These are phyloP conservation scores for Takashimella koratensis DNA, from an alignment of 1,284 basidiomycete genomes.

Conservation along the genomic window DNA sequence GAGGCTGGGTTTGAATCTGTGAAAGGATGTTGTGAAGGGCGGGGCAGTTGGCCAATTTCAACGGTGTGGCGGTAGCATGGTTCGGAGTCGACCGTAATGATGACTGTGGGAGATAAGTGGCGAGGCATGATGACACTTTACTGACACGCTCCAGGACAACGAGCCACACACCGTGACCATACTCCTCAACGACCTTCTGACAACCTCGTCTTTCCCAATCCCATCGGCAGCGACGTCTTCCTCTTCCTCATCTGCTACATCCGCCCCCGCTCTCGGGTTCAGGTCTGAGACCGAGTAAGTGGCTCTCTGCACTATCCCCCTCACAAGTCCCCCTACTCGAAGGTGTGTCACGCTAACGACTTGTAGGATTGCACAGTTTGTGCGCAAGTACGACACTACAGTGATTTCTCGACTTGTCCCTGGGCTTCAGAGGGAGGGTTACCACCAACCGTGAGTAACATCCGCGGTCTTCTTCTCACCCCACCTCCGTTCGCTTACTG, in stretches of 20 bases:
- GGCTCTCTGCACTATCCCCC: constrained; percentile 8
- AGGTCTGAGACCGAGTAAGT: constrained; percentile 32
- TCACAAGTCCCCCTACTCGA: too few species aligned
- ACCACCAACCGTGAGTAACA: constrained; percentile 37
- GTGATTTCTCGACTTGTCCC: constrained; percentile 50
- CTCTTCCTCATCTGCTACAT: constrained; percentile 5
- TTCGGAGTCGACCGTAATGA: too few species aligned
- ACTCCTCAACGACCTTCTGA: constrained; percentile 42
- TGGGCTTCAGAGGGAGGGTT: constrained; percentile 46
- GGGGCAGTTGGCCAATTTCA: too few species aligned
- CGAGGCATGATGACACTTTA: neutral
- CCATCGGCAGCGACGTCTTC: constrained; percentile 32
- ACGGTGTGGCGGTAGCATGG: too few species aligned
- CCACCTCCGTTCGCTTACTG: constrained; percentile 5
- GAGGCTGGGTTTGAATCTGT: too few species aligned
- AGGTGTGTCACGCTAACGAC: too few species aligned
- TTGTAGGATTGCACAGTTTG: constrained; percentile 19
- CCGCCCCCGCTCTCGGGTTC: constrained; percentile 25
- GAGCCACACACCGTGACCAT: constrained; percentile 48
- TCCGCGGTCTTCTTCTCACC: neutral
- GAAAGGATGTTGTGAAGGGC: neutral
- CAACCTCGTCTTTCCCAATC: constrained; percentile 40
- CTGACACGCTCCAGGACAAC: constrained; percentile 46
- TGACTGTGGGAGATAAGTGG: too few species aligned
- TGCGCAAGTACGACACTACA: constrained; percentile 46